Evolutionary conservation across 1,284 basidiomycete species (phyloP).

Genomic region (Cryptococcus hybrid): DNA sequence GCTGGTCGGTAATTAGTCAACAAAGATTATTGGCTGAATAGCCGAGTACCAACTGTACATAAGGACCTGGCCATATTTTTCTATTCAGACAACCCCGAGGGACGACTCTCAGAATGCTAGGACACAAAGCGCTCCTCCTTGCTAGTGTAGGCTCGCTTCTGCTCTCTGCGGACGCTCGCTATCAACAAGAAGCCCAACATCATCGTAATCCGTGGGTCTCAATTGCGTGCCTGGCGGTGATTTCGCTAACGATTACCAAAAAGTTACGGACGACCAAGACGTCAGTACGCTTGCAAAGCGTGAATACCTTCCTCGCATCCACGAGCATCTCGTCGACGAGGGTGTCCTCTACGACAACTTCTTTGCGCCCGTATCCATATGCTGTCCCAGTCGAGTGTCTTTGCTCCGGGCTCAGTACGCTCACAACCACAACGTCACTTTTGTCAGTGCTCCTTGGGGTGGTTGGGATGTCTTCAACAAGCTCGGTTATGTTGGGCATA

Average conservation of each 20-base stretch:
- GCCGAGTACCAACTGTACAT: too few relatives aligned
- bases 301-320: conserved; percentile 18
- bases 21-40: too few relatives aligned
- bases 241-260: not conserved
- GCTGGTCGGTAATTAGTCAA: too few relatives aligned
- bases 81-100: too few relatives aligned
- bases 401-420: conserved; percentile 33
- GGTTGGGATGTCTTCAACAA: conserved; percentile 37
- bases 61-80: too few relatives aligned
- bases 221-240: too few relatives aligned
- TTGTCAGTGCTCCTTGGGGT: conserved; percentile 28
- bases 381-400: conserved; percentile 34
- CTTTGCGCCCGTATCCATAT: conserved; percentile 31
- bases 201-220: conserved; percentile 23
- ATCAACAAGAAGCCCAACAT: conserved; percentile 23
- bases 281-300: conserved; percentile 11
- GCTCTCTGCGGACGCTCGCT: too few relatives aligned
- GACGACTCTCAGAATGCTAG: too few relatives aligned
- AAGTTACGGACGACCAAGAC: conserved; percentile 35
- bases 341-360: conserved; percentile 29
- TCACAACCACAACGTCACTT: conserved; percentile 40
- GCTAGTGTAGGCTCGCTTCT: too few relatives aligned
- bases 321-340: conserved; percentile 22
- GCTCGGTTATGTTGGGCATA: conserved; percentile 29
- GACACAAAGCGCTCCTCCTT: too few relatives aligned